These are phyloP conservation scores for Rhizopus delemar DNA, from an alignment of 371 early-diverging fungal genomes.

Conservation along the genomic window DNA sequence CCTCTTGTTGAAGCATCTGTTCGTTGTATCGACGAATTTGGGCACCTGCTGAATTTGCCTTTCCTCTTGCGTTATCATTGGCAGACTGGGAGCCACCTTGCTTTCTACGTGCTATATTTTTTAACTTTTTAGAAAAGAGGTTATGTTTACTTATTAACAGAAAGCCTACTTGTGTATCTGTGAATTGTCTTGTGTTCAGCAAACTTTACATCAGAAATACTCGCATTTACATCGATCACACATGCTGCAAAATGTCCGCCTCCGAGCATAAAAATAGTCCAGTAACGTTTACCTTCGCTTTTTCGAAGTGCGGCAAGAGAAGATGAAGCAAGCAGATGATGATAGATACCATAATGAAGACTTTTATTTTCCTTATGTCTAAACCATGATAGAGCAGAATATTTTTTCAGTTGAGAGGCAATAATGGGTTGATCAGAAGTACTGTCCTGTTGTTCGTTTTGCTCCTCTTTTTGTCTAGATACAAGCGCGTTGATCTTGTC, in stretches of 20 bases:
- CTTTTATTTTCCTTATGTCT: slow-evolving; percentile 23
- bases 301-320: slow-evolving; percentile 18
- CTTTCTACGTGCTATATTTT: slow-evolving; percentile 73
- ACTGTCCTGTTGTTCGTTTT: slow-evolving; percentile 17
- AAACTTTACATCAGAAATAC: slow-evolving; percentile 36
- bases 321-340: slow-evolving; percentile 40
- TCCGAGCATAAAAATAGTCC: slow-evolving; percentile 81
- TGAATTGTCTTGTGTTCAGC: slow-evolving; percentile 88
- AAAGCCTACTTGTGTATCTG: slow-evolving; percentile 79
- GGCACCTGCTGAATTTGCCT: slow-evolving; percentile 91
- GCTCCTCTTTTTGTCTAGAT: slow-evolving; percentile 36
- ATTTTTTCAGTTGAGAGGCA: slow-evolving; percentile 32
- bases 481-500: slow-evolving; percentile 41
- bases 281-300: slow-evolving; percentile 46
- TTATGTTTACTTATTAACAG: not conserved
- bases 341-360: slow-evolving; percentile 61
- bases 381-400: slow-evolving; percentile 55
- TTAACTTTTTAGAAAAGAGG: not conserved
- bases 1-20: slow-evolving; percentile 72
- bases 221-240: slow-evolving; percentile 72
- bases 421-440: slow-evolving; percentile 31
- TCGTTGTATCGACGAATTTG: slow-evolving; percentile 90
- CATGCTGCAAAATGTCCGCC: slow-evolving; percentile 92
- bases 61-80: slow-evolving; percentile 80
- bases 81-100: slow-evolving; percentile 92